phyloP scores from a whole-genome alignment of 1,139 yeast genomes.

The Geotrichum bryndzae region DNA sequence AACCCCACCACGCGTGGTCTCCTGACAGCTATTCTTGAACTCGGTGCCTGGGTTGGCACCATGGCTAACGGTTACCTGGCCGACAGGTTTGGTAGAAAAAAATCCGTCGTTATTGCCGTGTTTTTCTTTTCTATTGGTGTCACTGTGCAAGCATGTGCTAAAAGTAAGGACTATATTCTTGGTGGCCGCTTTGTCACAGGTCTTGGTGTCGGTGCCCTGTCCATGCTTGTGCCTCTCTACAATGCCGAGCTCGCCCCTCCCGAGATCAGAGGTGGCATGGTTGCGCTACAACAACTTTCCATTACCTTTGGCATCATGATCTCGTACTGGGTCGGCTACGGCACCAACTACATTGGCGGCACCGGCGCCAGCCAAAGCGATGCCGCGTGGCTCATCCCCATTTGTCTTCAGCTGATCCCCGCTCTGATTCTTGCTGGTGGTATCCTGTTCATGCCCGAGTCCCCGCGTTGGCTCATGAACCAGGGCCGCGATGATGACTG shows the following conservation, averaged over 20 bases:
- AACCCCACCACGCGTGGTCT: conserved; percentile 36
- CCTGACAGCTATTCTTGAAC: conserved; percentile 27
- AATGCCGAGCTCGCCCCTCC: conserved; percentile 55
- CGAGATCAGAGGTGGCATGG: conserved; percentile 55
- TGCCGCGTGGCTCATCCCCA: conserved; percentile 28
- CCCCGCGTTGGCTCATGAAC: conserved; percentile 60
- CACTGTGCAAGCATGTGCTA: conserved; percentile 25
- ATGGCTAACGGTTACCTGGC: conserved; percentile 27
- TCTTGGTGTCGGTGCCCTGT: conserved; percentile 55
- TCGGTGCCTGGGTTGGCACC: conserved; percentile 28
- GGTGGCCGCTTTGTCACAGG: conserved; percentile 53
- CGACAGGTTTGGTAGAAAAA: conserved; percentile 26
- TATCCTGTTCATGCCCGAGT: conserved; percentile 29
- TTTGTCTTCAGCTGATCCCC: conserved; percentile 32
- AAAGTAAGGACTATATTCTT: conserved; percentile 27
- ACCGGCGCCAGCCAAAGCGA: conserved; percentile 23
- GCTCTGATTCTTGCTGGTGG: conserved; percentile 31
- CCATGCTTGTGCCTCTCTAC: conserved; percentile 56
- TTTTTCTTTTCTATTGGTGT: conserved; percentile 23
- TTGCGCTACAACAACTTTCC: conserved; percentile 41
- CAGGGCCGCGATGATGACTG: conserved; percentile 36
- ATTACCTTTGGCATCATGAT: conserved; percentile 50
- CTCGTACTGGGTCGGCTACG: conserved; percentile 79
- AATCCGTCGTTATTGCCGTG: conserved; percentile 14
- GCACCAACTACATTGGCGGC: conserved; percentile 52